Evolutionary conservation across 129 eudicot species (phyloP), one percentile per base, ranked within the genome.

Genomic region (Silybum marianum): DNA sequence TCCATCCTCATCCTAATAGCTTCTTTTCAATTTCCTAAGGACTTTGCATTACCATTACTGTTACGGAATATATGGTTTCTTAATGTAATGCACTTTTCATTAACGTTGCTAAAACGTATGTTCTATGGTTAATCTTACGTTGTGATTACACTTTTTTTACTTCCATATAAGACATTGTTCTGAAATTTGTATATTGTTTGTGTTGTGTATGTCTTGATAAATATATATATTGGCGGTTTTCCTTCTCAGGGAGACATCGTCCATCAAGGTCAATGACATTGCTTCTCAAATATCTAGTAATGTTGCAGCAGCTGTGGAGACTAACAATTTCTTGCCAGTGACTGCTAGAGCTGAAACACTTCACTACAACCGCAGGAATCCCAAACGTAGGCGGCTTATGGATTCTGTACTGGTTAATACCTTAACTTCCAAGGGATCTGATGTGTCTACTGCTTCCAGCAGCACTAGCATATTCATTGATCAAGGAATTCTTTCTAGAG

Each of bases 241-340:
- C 6, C 42, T 75, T 90, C 51, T 75, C 87, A 95, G 97, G 88
- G 98, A 95, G 80, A 90, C 92, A 72, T 89, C 98, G 19, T 92
- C 93, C n/a, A 89, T 92, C 77, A 95, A 91, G 83, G 98, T 90
- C 78, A 95, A 92, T 73, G 94, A 86, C 76, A 88, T 95, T 82
- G 92, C 98, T 60, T 92, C 98, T 72, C 94, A 87, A 71, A 92
- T 95, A 80, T 88, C 94, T 76, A 89, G 75, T 72, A 90, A 90
- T 78, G 94, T 92, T 80, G 97, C 90, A 74, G 98, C 97, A 71
- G 98, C 98, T 25, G 98, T 95, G 22, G 93, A 92, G 74, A 90
- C 97, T 23, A 90, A 90, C 66, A 95, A 95, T 85, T 76, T 92
- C 82, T 81, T 88, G 76, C 89, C 96, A 22, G 86, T 89, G 36